Evolutionary conservation across 1,284 basidiomycete species (phyloP), one percentile per base, ranked within the genome.

Genomic region (Naganishia albida): DNA sequence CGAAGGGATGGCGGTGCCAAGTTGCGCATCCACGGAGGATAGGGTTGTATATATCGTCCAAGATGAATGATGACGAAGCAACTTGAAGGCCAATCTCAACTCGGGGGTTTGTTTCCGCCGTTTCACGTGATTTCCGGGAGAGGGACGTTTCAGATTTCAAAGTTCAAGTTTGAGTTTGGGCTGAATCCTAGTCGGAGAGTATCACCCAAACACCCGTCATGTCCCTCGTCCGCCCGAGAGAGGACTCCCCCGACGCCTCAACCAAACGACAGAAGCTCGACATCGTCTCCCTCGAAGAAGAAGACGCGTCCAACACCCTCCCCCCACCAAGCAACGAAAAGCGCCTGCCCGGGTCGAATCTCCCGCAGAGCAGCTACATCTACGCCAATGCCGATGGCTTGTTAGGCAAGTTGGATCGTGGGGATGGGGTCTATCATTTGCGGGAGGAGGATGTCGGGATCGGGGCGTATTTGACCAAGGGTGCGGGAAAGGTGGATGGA

Each of bases 361-460:
- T 70, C 15, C 69, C 69, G 18, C 66, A 68, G 28, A 69, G 68
- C 25, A 64, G 64, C 6, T 69, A 64, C 43, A 57, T 70, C 23
- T 69, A 60, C 46, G 18, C 64, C 7, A 66, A 66, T 16, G 49
- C 64, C 18, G 64, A 66, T 25, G 64, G 64, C 7, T 28, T 54
- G 59, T 15, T 62, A 1, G 64, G 64, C 4, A 25, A 34, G 43
- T 39, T 62, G 13, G 64, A 50, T 53, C n/a, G 26, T 16, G 50
- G 49, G 18, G 83, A 83, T 46, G 78, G 81, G 48, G 80, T 85
- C 70, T 75, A 78, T 64, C 85, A 85, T 70, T 84, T 91, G 42
- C 80, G 86, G 63, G 92, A 97, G 77, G 82, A 83, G 7, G 88
- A 95, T 73, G 93, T 95, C 55, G 93, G 93, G 1, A 94, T 97